A percentile compares a stretch with the other conserved stretches of the same genome.
phyloP scores from a whole-genome alignment of 306 rosid species.

The Cyclanthera cordifolia region DNA sequence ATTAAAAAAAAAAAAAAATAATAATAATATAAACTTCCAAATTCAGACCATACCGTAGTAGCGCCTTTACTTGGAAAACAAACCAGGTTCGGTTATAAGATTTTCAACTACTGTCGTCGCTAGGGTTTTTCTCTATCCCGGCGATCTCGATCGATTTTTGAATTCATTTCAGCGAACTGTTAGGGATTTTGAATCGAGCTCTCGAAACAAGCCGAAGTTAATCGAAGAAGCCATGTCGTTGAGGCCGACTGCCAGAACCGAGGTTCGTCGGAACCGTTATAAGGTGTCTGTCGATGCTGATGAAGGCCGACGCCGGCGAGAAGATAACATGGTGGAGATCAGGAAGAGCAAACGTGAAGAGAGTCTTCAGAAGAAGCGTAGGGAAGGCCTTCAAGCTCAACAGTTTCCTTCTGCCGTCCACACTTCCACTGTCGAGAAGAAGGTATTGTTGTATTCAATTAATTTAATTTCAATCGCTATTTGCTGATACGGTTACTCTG shows the following conservation, averaged over 20 bases:
- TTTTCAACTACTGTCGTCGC: constrained; percentile 13
- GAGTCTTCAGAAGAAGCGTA: constrained; percentile 62
- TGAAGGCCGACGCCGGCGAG: constrained; percentile 63
- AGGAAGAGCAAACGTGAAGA: constrained; percentile 69
- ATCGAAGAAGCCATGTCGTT: constrained; percentile 37
- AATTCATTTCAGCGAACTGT: not conserved
- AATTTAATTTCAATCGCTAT: not conserved
- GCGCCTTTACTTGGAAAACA: not conserved
- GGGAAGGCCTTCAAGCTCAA: constrained; percentile 59
- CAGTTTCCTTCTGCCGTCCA: constrained; percentile 36
- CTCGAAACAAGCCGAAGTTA: not conserved
- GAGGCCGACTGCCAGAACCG: constrained; percentile 56
- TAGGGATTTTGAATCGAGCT: constrained; percentile 2
- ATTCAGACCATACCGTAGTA: not conserved
- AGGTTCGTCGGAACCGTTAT: constrained; percentile 71
- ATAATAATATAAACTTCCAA: not conserved
- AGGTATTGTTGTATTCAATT: constrained; percentile 27
- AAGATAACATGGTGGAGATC: constrained; percentile 76
- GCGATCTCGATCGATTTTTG: constrained; percentile 2
- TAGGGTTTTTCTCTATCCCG: constrained; percentile 16
- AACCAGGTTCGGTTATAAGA: not conserved
- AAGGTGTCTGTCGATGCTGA: constrained; percentile 75
- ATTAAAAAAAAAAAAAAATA: too few species aligned
- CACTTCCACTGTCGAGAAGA: constrained; percentile 47
- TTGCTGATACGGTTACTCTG: not conserved